Evolutionary conservation across 495 filamentous ascomycete species (phyloP).

Genomic region (Clavariopsis aquatica): DNA sequence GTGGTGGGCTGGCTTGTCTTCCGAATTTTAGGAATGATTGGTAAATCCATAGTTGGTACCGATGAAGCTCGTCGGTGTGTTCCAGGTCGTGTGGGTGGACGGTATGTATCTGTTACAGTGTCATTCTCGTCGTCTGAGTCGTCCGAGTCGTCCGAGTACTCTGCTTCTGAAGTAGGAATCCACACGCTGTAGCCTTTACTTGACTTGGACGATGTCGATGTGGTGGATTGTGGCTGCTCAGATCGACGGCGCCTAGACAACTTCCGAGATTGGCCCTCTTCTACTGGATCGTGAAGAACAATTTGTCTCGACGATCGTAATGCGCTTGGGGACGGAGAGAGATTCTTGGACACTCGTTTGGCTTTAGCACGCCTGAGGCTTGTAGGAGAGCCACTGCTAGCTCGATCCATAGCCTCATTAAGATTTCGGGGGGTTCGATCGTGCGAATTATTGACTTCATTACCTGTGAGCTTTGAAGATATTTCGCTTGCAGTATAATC

Average conservation of each 20-base stretch:
- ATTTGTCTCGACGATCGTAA: constrained; percentile 31
- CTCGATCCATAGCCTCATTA: constrained; percentile 41
- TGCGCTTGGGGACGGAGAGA: constrained; percentile 14
- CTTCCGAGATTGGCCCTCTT: constrained; percentile 24
- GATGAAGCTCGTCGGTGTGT: constrained; percentile 57
- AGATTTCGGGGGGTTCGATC: constrained; percentile 36
- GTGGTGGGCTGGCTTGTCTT: constrained; percentile 47
- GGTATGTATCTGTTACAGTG: background rate
- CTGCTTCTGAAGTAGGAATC: constrained; percentile 43
- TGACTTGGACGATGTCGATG: constrained; percentile 27
- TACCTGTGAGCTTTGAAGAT: constrained; percentile 1
- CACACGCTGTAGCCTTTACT: constrained; percentile 47
- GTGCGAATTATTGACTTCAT: constrained; percentile 6
- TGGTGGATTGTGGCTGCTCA: constrained; percentile 21
- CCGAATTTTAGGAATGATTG: constrained; percentile 60
- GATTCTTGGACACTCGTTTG: constrained; percentile 47
- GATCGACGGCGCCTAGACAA: constrained; percentile 26
- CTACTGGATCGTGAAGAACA: constrained; percentile 26
- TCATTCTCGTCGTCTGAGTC: constrained; percentile 40
- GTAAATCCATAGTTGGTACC: constrained; percentile 58
- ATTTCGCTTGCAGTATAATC: background rate
- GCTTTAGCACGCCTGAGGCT: constrained; percentile 59
- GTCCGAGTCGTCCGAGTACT: constrained; percentile 37
- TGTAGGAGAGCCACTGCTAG: constrained; percentile 39
- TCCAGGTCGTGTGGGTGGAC: constrained; percentile 25